phyloP scores from a whole-genome alignment of 495 filamentous ascomycete genomes.

The Xylaria flabelliformis region DNA sequence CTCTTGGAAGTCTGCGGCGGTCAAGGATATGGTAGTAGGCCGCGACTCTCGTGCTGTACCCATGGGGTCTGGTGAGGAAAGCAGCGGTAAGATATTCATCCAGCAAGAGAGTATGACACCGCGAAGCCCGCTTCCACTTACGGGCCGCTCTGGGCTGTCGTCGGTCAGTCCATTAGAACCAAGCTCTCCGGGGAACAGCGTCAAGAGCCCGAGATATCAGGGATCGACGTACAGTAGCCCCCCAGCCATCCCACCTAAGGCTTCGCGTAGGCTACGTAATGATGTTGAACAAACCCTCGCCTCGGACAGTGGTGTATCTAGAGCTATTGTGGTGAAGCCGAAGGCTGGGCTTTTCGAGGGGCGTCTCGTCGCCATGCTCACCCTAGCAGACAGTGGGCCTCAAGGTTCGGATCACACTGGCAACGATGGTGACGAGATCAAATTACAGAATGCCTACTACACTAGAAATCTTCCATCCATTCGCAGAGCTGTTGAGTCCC shows the following conservation, averaged over 20 bases:
- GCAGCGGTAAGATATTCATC: constrained; percentile 49
- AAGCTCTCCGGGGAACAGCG: constrained; percentile 21
- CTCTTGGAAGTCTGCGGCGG: background rate
- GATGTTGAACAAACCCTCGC: constrained; percentile 34
- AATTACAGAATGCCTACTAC: constrained; percentile 48
- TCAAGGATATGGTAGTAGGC: constrained; percentile 12
- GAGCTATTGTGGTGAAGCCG: constrained; percentile 49
- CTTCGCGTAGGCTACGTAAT: constrained; percentile 31
- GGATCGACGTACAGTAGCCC: constrained; percentile 18
- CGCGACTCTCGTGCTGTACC: constrained; percentile 30
- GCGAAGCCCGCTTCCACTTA: constrained; percentile 13
- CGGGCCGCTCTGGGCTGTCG: constrained; percentile 8
- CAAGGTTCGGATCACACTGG: constrained; percentile 20
- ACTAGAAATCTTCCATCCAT: constrained; percentile 45
- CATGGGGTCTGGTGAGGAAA: constrained; percentile 48
- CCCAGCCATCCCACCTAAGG: constrained; percentile 31
- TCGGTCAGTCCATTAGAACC: constrained; percentile 27
- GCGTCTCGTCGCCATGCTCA: constrained; percentile 51
- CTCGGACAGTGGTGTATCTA: constrained; percentile 36
- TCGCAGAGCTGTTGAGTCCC: constrained; percentile 39
- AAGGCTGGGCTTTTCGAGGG: constrained; percentile 56
- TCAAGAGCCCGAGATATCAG: constrained; percentile 10
- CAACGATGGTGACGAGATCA: constrained; percentile 40
- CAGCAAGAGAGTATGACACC: constrained; percentile 43
- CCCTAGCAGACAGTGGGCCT: constrained; percentile 39